These are phyloP conservation scores for Crotalaria pallida DNA, from an alignment of 306 rosid species.

Conservation along the genomic window DNA sequence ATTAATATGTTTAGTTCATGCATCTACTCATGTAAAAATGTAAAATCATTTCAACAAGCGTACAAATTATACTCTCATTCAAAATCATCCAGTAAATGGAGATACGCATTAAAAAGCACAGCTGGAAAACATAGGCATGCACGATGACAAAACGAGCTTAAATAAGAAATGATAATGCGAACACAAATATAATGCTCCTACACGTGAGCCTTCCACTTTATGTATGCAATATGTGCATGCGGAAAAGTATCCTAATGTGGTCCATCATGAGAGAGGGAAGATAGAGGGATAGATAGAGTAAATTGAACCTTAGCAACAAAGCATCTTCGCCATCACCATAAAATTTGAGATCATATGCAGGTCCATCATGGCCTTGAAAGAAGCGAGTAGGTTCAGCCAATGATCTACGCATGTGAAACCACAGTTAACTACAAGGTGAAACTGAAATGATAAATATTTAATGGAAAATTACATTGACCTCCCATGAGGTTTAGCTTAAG, in stretches of 20 bases:
- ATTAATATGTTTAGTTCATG: not conserved
- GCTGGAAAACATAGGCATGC: not conserved
- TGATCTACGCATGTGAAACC: conserved; percentile 34
- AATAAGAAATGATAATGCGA: not conserved
- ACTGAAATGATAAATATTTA: not conserved
- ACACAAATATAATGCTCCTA: not conserved
- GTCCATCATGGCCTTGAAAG: conserved; percentile 75
- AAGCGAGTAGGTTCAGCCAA: conserved; percentile 64
- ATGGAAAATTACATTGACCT: not conserved
- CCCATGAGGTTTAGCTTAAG: too few relatives aligned
- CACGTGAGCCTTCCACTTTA: not conserved
- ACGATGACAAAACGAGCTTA: not conserved
- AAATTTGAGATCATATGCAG: conserved; percentile 80
- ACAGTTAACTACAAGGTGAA: conserved; percentile 11
- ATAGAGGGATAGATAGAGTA: not conserved
- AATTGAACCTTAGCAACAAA: conserved; percentile 63
- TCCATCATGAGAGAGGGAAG: not conserved
- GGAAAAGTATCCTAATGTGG: not conserved
- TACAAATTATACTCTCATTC: not conserved
- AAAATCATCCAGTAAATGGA: not conserved
- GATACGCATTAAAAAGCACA: not conserved
- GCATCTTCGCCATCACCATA: conserved; percentile 59
- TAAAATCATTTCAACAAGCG: not conserved
- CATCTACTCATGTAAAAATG: not conserved
- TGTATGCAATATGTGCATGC: not conserved